A percentile compares a stretch with the other conserved stretches of the same genome.
These are phyloP conservation scores for Plasmodium cynomolgi DNA, from an alignment of 169 alveolate species.

Conservation along the genomic window DNA sequence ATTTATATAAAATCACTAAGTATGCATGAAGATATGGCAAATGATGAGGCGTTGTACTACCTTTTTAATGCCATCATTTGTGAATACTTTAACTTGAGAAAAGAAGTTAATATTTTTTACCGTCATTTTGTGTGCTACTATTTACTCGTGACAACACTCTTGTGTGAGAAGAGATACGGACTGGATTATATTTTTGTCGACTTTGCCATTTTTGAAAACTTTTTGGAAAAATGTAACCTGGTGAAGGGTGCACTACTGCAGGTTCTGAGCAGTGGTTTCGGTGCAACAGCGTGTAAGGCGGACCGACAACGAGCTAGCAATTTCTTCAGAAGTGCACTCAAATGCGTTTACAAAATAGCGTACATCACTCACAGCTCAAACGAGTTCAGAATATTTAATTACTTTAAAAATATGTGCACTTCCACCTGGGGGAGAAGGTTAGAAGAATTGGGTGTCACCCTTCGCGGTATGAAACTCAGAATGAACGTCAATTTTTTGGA, in stretches of 20 bases:
- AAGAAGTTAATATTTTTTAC: constrained; percentile 41
- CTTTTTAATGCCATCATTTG: constrained; percentile 51
- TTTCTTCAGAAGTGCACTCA: constrained; percentile 14
- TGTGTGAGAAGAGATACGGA: constrained; percentile 34
- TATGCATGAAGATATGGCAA: constrained; percentile 61
- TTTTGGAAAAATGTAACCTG: constrained; percentile 17
- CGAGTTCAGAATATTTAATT: constrained; percentile 46
- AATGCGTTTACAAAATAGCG: constrained; percentile 42
- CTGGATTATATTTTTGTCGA: constrained; percentile 12
- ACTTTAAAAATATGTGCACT: constrained; percentile 23
- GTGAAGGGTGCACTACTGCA: constrained; percentile 44
- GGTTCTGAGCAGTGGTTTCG: background rate
- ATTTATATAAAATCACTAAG: constrained; percentile 68
- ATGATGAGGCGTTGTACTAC: constrained; percentile 26
- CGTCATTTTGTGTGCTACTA: constrained; percentile 40
- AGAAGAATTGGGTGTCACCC: background rate
- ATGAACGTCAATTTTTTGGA: constrained; percentile 33
- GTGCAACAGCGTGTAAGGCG: background rate
- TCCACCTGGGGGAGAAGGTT: background rate
- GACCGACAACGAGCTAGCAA: background rate
- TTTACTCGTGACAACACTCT: background rate
- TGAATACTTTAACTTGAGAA: constrained; percentile 68
- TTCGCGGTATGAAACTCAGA: constrained; percentile 10
- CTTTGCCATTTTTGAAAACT: constrained; percentile 20
- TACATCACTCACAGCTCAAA: constrained; percentile 43